These are phyloP conservation scores for Limnomonas spitsbergensis DNA, from an alignment of 139 green algal genomes.

Conservation along the genomic window DNA sequence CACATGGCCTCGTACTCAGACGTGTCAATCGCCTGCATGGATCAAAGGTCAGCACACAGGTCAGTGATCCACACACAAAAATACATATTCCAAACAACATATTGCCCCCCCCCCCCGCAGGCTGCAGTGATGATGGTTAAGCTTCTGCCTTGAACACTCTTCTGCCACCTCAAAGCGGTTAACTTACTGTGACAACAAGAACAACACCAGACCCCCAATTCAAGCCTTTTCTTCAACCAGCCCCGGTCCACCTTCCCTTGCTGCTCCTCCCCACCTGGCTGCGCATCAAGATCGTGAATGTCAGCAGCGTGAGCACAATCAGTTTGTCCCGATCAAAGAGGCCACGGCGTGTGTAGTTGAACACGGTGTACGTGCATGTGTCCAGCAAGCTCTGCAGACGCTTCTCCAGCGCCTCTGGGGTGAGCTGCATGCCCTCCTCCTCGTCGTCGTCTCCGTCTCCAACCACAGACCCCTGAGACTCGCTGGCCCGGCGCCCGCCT, in stretches of 20 bases:
- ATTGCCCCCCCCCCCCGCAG: no score
- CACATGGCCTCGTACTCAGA: slow-evolving; percentile 75
- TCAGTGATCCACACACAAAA: background rate
- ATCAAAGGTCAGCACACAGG: no score
- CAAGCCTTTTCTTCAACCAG: no score
- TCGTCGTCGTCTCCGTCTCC: slow-evolving; percentile 8
- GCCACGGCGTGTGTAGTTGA: slow-evolving; percentile 80
- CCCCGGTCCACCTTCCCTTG: slow-evolving; percentile 8
- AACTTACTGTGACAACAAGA: no score
- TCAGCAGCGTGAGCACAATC: slow-evolving; percentile 78
- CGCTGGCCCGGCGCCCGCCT: background rate
- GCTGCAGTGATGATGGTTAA: no score
- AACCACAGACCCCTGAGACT: background rate
- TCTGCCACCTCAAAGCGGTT: no score
- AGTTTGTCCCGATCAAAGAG: slow-evolving; percentile 88
- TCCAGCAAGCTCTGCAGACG: slow-evolving; percentile 64
- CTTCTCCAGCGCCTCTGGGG: slow-evolving; percentile 68
- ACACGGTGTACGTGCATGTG: slow-evolving; percentile 80
- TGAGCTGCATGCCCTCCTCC: slow-evolving; percentile 43
- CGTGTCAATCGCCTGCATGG: slow-evolving; percentile 58
- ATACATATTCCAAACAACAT: background rate
- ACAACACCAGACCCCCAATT: no score
- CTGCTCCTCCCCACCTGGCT: slow-evolving; percentile 29
- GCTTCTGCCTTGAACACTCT: no score
- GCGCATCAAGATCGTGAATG: slow-evolving; percentile 61